A percentile compares a stretch with the other conserved stretches of the same genome.
These are phyloP conservation scores for Hanseniaspora pseudoguilliermondii DNA, from an alignment of 805 yeast species.

Conservation along the genomic window DNA sequence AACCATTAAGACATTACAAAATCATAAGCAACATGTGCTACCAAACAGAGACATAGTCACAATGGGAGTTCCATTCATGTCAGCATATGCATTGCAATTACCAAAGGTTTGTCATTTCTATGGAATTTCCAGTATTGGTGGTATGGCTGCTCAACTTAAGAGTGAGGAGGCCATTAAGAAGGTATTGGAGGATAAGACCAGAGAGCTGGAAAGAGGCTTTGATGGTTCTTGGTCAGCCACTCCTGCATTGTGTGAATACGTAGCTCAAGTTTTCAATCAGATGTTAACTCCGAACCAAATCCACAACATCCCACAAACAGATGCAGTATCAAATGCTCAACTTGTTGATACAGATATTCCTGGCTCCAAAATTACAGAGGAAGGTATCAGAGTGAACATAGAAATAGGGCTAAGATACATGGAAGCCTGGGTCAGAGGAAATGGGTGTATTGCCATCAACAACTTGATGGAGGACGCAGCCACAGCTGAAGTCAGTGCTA, in stretches of 20 bases:
- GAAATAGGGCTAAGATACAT: conserved; percentile 67
- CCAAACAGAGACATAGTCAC: conserved; percentile 75
- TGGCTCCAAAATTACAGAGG: conserved; percentile 51
- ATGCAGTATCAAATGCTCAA: conserved; percentile 40
- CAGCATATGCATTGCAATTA: conserved; percentile 58
- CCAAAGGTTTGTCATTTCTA: conserved; percentile 65
- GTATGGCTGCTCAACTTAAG: conserved; percentile 77
- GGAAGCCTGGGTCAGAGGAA: conserved; percentile 76
- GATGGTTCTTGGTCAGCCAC: conserved; percentile 88
- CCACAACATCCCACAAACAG: conserved; percentile 34
- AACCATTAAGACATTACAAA: conserved; percentile 62
- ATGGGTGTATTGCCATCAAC: conserved; percentile 78
- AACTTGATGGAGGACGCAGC: conserved; percentile 84
- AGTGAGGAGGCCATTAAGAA: conserved; percentile 58
- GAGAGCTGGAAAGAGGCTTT: conserved; percentile 69
- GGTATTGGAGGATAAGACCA: conserved; percentile 59
- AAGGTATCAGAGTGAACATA: conserved; percentile 59
- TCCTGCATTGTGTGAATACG: conserved; percentile 67
- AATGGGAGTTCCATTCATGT: conserved; percentile 73
- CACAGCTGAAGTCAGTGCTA: conserved; percentile 75
- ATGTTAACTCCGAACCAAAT: conserved; percentile 80
- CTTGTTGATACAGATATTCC: conserved; percentile 52
- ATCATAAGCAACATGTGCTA: conserved; percentile 49
- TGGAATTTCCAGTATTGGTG: conserved; percentile 80
- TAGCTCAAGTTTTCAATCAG: conserved; percentile 57